phyloP scores from a whole-genome alignment of 805 yeast genomes.

The Henningerozyma blattae region DNA sequence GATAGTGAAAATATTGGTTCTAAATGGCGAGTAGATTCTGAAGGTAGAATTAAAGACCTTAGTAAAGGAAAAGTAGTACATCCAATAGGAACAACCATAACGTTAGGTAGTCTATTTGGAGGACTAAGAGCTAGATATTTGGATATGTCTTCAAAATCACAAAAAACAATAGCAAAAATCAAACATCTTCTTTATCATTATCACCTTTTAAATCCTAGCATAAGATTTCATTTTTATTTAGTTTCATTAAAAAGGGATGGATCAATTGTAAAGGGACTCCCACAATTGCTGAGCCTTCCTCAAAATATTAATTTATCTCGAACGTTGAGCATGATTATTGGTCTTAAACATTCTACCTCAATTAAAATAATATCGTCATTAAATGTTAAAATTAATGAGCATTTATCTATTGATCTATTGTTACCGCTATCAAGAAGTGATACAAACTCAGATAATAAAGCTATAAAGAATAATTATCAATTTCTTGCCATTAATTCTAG shows the following conservation, averaged over 20 bases:
- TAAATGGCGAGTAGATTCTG: slow-evolving; percentile 25
- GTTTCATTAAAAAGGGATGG: slow-evolving; percentile 13
- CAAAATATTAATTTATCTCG: slow-evolving; percentile 1
- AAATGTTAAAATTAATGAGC: slow-evolving; percentile 4
- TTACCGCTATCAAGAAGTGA: slow-evolving; percentile 27
- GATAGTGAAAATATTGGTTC: slow-evolving; percentile 22
- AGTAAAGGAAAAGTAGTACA: slow-evolving; percentile 15
- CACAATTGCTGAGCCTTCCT: no score
- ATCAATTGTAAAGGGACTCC: slow-evolving; percentile 6
- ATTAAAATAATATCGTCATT: not conserved
- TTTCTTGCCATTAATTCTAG: slow-evolving; percentile 27
- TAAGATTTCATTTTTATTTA: slow-evolving; percentile 22
- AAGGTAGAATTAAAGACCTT: slow-evolving; percentile 17
- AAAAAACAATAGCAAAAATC: slow-evolving; percentile 16
- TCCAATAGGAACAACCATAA: slow-evolving; percentile 27
- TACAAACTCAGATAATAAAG: slow-evolving; percentile 12
- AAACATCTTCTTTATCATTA: slow-evolving; percentile 20
- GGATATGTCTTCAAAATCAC: slow-evolving; percentile 17
- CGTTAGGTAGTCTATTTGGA: slow-evolving; percentile 22
- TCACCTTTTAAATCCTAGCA: slow-evolving; percentile 19
- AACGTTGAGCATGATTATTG: not conserved
- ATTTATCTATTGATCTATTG: slow-evolving; percentile 9
- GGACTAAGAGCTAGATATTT: slow-evolving; percentile 25
- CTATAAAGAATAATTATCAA: slow-evolving; percentile 14
- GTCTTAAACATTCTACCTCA: not conserved